Percentiles rank a stretch among this genome's conserved stretches.
Evolutionary conservation across 495 filamentous ascomycete genomes (phyloP).

Genomic region (Collariella sp.): DNA sequence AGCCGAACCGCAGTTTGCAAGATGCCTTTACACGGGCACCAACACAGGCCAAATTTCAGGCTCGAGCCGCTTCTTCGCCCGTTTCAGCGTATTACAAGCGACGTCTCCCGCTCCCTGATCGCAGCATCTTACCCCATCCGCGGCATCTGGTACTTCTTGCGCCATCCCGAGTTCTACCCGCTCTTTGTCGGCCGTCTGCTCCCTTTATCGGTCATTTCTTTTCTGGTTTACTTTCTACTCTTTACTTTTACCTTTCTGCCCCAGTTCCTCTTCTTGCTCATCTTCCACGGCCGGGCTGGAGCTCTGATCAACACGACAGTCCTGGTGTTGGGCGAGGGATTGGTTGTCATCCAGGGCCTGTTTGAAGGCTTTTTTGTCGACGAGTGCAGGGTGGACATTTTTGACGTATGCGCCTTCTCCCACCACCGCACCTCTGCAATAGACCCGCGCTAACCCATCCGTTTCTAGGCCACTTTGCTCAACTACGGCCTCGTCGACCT

Average conservation of each 20-base stretch:
- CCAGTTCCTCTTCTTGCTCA: slow-evolving; percentile 67
- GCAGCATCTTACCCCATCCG: slow-evolving; percentile 28
- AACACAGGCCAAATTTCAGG: neutral
- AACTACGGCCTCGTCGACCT: slow-evolving; percentile 46
- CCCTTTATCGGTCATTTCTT: slow-evolving; percentile 62
- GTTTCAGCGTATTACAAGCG: neutral
- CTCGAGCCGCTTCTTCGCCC: neutral
- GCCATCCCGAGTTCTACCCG: slow-evolving; percentile 53
- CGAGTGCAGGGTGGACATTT: slow-evolving; percentile 80
- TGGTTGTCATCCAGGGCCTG: slow-evolving; percentile 67
- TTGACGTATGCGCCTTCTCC: slow-evolving; percentile 58
- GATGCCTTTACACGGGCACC: neutral
- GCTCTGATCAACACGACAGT: slow-evolving; percentile 67
- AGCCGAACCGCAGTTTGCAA: no score
- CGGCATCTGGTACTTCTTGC: slow-evolving; percentile 71
- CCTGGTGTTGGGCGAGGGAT: slow-evolving; percentile 73
- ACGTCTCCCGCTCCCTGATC: neutral
- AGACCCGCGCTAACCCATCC: slow-evolving; percentile 4
- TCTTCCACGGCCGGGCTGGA: slow-evolving; percentile 72
- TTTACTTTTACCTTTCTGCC: slow-evolving; percentile 87
- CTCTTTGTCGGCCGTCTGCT: slow-evolving; percentile 63
- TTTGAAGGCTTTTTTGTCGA: slow-evolving; percentile 76
- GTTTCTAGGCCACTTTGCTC: slow-evolving; percentile 38
- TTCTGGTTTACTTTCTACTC: slow-evolving; percentile 61
- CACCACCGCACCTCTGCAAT: neutral